Conservation (phyloP, 305 asterid genomes). For the Fraxinus sp. region DNA sequence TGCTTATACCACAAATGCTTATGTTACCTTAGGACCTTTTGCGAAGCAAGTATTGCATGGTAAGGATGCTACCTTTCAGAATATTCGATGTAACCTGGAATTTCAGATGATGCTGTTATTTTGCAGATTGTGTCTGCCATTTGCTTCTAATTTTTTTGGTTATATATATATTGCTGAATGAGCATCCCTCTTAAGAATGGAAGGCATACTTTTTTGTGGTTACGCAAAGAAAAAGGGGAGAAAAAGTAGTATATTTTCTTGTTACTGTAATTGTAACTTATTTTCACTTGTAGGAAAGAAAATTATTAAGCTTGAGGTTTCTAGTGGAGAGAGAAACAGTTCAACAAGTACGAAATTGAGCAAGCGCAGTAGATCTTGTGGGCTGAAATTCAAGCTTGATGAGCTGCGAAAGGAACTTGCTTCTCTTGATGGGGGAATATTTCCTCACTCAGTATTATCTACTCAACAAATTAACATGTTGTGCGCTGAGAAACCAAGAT, state of each 20-base stretch:
- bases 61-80: slow-evolving; percentile 33
- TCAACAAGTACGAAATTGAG: slow-evolving; percentile 40
- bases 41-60: slow-evolving; percentile 79
- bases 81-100: background rate
- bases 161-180: background rate
- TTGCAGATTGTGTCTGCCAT: background rate
- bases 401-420: slow-evolving; percentile 87
- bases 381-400: slow-evolving; percentile 65
- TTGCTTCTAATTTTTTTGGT: background rate
- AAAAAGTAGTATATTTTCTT: slow-evolving; percentile 1
- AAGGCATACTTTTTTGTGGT: background rate
- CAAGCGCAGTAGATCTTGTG: slow-evolving; percentile 62
- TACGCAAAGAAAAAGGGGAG: background rate
- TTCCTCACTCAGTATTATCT: slow-evolving; percentile 86
- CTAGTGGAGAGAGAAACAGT: slow-evolving; percentile 38
- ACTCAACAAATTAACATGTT: slow-evolving; percentile 68
- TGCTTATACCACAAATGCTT: slow-evolving; percentile 89
- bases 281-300: slow-evolving; percentile 58
- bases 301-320: slow-evolving; percentile 59
- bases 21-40: slow-evolving; percentile 76
- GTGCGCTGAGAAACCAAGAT: slow-evolving; percentile 55
- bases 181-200: background rate
- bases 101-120: slow-evolving; percentile 8
- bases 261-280: background rate
- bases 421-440: slow-evolving; percentile 68